These are phyloP conservation scores for Saccharomycopsis hybrid DNA, from an alignment of 1,139 yeast species.

Conservation along the genomic window DNA sequence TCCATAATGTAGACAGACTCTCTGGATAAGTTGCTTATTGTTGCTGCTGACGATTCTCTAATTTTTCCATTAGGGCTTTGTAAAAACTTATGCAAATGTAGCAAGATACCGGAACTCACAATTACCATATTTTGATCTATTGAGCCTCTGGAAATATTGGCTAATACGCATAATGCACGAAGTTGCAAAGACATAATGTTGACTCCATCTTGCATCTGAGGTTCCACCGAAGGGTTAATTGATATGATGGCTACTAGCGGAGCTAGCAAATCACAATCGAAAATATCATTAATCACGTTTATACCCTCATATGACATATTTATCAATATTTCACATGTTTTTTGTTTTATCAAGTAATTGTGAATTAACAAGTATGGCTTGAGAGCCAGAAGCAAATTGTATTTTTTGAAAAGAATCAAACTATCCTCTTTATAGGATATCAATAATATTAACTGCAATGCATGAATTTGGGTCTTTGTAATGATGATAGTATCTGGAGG, in stretches of 20 bases:
- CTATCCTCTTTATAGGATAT: constrained; percentile 11
- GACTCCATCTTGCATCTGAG: constrained; percentile 7
- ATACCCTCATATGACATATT: constrained; percentile 13
- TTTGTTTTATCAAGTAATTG: constrained; percentile 13
- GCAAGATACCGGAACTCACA: constrained; percentile 8
- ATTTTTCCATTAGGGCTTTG: constrained; percentile 1
- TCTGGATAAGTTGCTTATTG: constrained; percentile 10
- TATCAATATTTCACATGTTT: constrained; percentile 16
- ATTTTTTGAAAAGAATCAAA: constrained; percentile 11
- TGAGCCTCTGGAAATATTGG: constrained; percentile 18
- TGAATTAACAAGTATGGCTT: constrained; percentile 13
- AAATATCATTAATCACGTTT: constrained; percentile 9
- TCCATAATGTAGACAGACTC: constrained; percentile 4
- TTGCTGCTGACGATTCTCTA: constrained; percentile 11
- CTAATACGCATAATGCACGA: constrained; percentile 14
- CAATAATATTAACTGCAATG: constrained; percentile 12
- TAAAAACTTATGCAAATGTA: constrained; percentile 6
- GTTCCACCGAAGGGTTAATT: background rate
- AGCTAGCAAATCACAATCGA: constrained; percentile 5
- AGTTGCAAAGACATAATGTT: constrained; percentile 10
- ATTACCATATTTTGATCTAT: constrained; percentile 13
- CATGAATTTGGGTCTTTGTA: constrained; percentile 15
- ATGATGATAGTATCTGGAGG: constrained; percentile 6
- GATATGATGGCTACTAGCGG: constrained; percentile 5
- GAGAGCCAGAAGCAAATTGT: constrained; percentile 4